A percentile compares a stretch with the other conserved stretches of the same genome.
Evolutionary conservation across 345 rosid genomes (phyloP).

Genomic region (Melaleuca quinquenervia): DNA sequence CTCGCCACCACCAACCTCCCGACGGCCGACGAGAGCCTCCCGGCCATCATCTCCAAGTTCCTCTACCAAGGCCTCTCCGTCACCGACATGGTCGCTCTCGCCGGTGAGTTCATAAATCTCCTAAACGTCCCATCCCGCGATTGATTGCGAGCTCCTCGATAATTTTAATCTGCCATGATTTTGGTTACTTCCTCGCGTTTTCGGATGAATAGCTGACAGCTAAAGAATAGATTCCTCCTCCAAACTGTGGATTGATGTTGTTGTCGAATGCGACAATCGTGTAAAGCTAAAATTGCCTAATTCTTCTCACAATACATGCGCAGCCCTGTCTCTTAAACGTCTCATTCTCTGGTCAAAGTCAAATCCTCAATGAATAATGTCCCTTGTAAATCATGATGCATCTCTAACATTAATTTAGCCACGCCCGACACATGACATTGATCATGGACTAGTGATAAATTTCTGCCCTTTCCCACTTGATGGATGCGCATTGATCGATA

Average conservation of each 20-base stretch:
- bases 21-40: slow-evolving; percentile 48
- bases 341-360: background rate
- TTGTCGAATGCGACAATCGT: background rate
- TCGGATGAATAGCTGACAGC: background rate
- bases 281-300: background rate
- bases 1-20: slow-evolving; percentile 47
- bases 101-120: slow-evolving; percentile 26
- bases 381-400: background rate
- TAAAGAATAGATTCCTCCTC: background rate
- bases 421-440: background rate
- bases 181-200: background rate
- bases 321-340: background rate
- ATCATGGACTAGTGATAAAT: background rate
- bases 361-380: background rate
- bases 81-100: slow-evolving; percentile 83
- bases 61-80: slow-evolving; percentile 68
- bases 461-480: background rate
- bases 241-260: background rate
- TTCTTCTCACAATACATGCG: background rate
- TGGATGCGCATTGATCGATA: background rate
- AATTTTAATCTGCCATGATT: background rate
- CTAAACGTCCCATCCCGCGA: background rate
- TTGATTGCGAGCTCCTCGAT: background rate
- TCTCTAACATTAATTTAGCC: background rate
- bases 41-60: slow-evolving; percentile 59